Percentiles rank a stretch among this genome's conserved stretches.
Evolutionary conservation across 345 rosid genomes (phyloP).

Genomic region (Eucalyptus fibrosa): DNA sequence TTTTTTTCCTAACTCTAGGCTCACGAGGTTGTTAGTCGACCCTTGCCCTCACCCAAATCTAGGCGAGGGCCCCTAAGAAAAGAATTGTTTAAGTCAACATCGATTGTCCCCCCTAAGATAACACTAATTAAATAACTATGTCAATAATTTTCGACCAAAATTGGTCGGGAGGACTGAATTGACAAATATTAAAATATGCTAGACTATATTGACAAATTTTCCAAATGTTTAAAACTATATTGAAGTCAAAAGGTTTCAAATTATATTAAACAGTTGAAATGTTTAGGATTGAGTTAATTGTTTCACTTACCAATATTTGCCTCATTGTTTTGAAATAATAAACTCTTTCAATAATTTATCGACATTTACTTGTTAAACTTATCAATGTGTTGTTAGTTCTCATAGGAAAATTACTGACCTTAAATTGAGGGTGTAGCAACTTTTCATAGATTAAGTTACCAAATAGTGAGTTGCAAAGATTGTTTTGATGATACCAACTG

Average conservation of each 20-base stretch:
- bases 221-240: neutral
- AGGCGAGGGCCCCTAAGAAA: neutral
- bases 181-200: accelerated
- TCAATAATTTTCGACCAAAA: accelerated
- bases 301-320: neutral
- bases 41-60: neutral
- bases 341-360: neutral
- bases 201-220: neutral
- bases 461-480: neutral
- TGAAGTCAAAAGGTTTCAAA: neutral
- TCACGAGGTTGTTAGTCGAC: accelerated
- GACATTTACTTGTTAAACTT: neutral
- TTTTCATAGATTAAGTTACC: neutral
- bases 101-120: too few relatives aligned
- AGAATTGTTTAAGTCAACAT: too few relatives aligned
- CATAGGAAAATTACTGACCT: too few relatives aligned
- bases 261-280: neutral
- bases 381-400: neutral
- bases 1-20: neutral
- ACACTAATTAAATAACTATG: accelerated
- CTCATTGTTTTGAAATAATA: neutral
- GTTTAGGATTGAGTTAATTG: neutral
- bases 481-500: neutral
- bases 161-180: neutral
- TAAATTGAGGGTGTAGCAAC: neutral